Evolutionary conservation across 2,329 filamentous ascomycete genomes (phyloP).

Genomic region (Pseudogymnoascus sp.): DNA sequence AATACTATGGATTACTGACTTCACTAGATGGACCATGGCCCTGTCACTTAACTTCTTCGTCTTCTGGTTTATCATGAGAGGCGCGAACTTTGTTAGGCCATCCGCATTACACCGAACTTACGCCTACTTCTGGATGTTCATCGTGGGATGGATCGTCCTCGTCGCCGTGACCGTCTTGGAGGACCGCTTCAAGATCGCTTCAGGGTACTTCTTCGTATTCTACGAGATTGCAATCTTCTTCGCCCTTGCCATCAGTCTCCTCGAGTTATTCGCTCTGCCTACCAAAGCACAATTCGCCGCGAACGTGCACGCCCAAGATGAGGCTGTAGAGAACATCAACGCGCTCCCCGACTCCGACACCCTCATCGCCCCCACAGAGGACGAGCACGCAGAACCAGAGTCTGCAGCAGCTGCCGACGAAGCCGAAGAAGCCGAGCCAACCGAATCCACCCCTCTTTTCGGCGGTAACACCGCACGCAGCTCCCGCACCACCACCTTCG

Average conservation of each 20-base stretch:
- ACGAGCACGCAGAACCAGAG: constrained; percentile 12
- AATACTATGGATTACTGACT: constrained; percentile 14
- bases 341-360: constrained; percentile 27
- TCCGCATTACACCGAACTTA: constrained; percentile 81
- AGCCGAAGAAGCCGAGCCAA: constrained; percentile 32
- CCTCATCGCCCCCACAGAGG: constrained; percentile 31
- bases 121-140: constrained; percentile 75
- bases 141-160: constrained; percentile 63
- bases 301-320: constrained; percentile 44
- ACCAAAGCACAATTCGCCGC: constrained; percentile 62
- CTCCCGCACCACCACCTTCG: constrained; percentile 50
- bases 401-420: constrained; percentile 10
- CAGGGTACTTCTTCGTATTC: constrained; percentile 75
- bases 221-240: constrained; percentile 69
- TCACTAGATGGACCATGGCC: constrained; percentile 67
- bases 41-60: constrained; percentile 69
- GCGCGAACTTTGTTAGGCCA: constrained; percentile 71
- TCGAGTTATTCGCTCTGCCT: constrained; percentile 72
- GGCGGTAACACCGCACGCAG: constrained; percentile 33
- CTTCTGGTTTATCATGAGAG: constrained; percentile 75
- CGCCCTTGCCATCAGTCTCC: constrained; percentile 64
- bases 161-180: constrained; percentile 68
- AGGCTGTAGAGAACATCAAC: constrained; percentile 33
- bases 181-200: constrained; percentile 61
- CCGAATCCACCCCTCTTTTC: constrained; percentile 48